Conservation (phyloP, 2,329 filamentous ascomycete species). For the Penicillium sp. region DNA sequence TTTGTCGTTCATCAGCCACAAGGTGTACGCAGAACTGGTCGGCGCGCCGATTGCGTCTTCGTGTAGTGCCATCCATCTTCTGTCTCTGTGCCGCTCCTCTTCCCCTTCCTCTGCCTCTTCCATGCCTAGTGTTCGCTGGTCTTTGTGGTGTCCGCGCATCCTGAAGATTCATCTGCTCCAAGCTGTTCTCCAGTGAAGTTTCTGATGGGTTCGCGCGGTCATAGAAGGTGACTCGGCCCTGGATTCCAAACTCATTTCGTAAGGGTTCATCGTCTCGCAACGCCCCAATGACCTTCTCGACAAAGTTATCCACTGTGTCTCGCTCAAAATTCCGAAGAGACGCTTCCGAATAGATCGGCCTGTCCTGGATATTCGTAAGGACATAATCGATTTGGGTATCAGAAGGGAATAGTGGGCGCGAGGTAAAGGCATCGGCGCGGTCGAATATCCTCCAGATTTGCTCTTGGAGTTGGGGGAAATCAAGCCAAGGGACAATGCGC, state of each 20-base stretch:
- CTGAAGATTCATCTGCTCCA: conserved; percentile 19
- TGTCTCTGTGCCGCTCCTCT: conserved; percentile 9
- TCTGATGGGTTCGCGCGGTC: conserved; percentile 14
- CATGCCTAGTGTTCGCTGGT: conserved; percentile 8
- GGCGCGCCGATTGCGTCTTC: conserved; percentile 18
- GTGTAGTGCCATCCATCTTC: conserved; percentile 12
- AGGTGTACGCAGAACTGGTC: conserved; percentile 1
- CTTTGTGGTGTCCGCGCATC: conserved; percentile 9
- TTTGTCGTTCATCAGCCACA: not conserved
- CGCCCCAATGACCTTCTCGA: conserved; percentile 19
- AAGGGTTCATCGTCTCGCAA: conserved; percentile 19
- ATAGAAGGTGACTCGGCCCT: not conserved
- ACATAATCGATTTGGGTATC: conserved; percentile 19
- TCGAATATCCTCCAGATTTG: conserved; percentile 26
- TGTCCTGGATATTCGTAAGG: conserved; percentile 14
- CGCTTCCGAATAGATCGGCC: conserved; percentile 26
- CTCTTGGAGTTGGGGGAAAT: conserved; percentile 28
- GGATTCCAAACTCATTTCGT: conserved; percentile 1
- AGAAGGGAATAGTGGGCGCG: conserved; percentile 19
- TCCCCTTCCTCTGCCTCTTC: conserved; percentile 14
- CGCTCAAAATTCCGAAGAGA: conserved; percentile 26
- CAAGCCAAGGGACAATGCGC: conserved; percentile 23
- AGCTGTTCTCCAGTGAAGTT: conserved; percentile 19
- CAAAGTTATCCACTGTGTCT: conserved; percentile 28
- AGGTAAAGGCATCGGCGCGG: conserved; percentile 13